Evolutionary conservation across 345 rosid genomes (phyloP), one percentile per base, ranked within the genome.

Genomic region (Chamaenerion angustifolium): DNA sequence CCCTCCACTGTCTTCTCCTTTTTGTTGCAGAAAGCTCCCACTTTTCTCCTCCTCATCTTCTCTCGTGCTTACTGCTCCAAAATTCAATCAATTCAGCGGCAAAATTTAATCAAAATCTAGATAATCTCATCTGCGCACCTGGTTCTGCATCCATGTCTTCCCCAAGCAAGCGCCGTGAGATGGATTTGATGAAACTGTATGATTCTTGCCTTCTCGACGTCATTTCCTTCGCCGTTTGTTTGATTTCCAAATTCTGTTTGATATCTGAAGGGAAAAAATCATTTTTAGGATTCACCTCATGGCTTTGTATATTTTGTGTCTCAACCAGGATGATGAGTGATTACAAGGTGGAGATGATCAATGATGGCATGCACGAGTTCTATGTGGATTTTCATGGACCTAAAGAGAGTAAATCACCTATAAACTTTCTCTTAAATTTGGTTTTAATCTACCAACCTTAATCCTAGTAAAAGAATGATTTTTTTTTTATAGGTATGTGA

Each of bases 131-230:
- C 37, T 7, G 37, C n/a, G 37, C 37, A 8, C 37, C 37, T 31
- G 37, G 37, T 31, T 31, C 10, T 31, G 37, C 5, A 2, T 8
- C 37, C 37, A 88, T 93, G 99, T 82, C 95, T 72, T 93, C 99
- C 13, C 96, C 96, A 31, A 88, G 84, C 90, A 93, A 93, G 60
- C 98, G 95, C 67, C 64, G 95, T 37, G 98, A 84, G 72, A 93
- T 81, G 99, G 98, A 93, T 67, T 76, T 88, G 83, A 93, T 84
- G 99, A 93, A 93, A 48, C 82, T 93, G 99, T 93, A 72, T 63
- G 17, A 15, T 5, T 53, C 40, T n/a, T 14, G 16, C 46, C 43
- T 14, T 35, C 16, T 10, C 11, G 37, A 2, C 42, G 17, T 43
- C 37, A 15, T 4, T 41, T 8, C 42, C 49, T 37, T 57, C 19